phyloP scores from a whole-genome alignment of 257 asterid species.

The Perilla frutescens region DNA sequence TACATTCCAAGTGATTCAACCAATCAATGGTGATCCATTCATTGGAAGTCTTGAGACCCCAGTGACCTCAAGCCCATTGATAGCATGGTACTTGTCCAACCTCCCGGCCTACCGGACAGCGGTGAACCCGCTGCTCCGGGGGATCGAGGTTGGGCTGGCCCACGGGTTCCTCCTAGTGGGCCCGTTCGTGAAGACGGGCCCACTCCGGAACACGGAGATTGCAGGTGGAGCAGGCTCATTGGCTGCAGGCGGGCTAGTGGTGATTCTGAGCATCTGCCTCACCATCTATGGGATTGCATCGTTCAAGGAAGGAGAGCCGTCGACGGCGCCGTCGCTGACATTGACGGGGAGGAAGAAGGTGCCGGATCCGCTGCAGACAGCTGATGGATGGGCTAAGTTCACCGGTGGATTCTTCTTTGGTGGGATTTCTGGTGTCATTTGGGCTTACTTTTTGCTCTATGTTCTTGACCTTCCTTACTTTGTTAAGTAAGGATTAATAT shows the following conservation, averaged over 20 bases:
- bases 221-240: conserved; percentile 79
- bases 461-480: conserved; percentile 90
- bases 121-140: conserved; percentile 76
- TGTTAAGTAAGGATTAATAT: conserved; percentile 49
- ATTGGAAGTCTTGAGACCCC: conserved; percentile 98
- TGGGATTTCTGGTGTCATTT: conserved; percentile 88
- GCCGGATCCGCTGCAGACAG: conserved; percentile 89
- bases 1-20: conserved; percentile 90
- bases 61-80: conserved; percentile 88
- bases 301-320: conserved; percentile 80
- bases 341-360: conserved; percentile 84
- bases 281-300: conserved; percentile 82
- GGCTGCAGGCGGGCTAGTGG: conserved; percentile 86
- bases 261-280: conserved; percentile 70
- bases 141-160: conserved; percentile 86
- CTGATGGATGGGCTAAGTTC: conserved; percentile 94
- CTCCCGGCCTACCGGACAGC: conserved; percentile 91
- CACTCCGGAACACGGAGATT: conserved; percentile 66
- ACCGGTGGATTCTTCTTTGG: conserved; percentile 98
- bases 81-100: conserved; percentile 96
- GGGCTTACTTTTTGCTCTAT: conserved; percentile 93
- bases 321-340: conserved; percentile 76
- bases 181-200: conserved; percentile 82
- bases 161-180: conserved; percentile 92
- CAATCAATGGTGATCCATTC: conserved; percentile 95